Evolutionary conservation across 805 yeast genomes (phyloP), one percentile per base, ranked within the genome.

Genomic region (Lachancea sp.): DNA sequence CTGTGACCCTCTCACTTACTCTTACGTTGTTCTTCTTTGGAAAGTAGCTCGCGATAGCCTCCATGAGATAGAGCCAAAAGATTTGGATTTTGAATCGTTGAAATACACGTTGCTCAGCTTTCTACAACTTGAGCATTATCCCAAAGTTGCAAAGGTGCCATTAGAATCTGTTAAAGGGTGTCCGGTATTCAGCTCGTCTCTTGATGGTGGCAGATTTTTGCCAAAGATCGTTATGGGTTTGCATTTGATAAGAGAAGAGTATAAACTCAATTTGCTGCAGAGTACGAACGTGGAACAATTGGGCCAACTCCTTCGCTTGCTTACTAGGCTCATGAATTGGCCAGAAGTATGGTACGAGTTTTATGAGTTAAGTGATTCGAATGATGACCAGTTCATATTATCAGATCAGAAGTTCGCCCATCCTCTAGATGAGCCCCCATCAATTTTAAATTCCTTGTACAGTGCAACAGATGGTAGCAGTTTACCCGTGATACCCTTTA

Each of bases 171-270:
- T 40, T 6, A 12, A 29, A 8, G 21, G 35, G 5, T 28, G 34
- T 20, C 43, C 43, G 7, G 29, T 40, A 7, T 40, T 22, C 17
- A 23, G 29, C 16, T 13, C 30, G 8, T 7, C 38, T 20, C 36
- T 24, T 20, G 50, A 72, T 4, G 60, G 79, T 23, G 61, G 67
- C n/a, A 76, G 77, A 22, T 60, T 78, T 50, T 63, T 79, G 0
- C 83, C 90, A 0, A 78, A 75, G 43, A 70, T 85, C 8, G 70
- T 79, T 0, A 60, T 83, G 19, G 75, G 88, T 0, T 61, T 90
- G 34, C 97, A 89, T 62, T 54, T 88, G 28, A 63, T 86, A 2
- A 65, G 88, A 40, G 97, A 90, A 57, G 97, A 90, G 45, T 58
- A 72, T 34, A 70, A 72, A 38, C 64, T 90, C 22, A 78, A 83